These are phyloP conservation scores for Meripilus lineatus DNA, from an alignment of 1,284 basidiomycete species.

Conservation along the genomic window DNA sequence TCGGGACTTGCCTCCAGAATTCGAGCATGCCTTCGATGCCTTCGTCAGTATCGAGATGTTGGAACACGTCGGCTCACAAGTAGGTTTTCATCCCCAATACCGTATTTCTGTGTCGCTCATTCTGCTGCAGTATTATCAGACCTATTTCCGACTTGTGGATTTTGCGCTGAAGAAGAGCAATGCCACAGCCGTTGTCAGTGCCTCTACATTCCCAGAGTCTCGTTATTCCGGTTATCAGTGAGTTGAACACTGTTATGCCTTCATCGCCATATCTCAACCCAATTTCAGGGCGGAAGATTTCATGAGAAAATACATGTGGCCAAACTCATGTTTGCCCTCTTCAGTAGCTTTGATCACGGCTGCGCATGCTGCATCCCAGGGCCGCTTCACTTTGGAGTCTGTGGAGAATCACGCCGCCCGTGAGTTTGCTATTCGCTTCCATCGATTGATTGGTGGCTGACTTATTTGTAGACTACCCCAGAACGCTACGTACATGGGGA, in stretches of 20 bases:
- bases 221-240: conserved; percentile 66
- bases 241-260: conserved; percentile 22
- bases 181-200: conserved; percentile 72
- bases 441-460: neutral
- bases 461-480: conserved; percentile 63
- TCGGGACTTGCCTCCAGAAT: conserved; percentile 70
- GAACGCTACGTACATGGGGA: conserved; percentile 88
- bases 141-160: conserved; percentile 80
- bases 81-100: conserved; percentile 13
- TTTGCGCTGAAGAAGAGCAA: conserved; percentile 69
- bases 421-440: conserved; percentile 28
- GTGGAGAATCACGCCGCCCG: conserved; percentile 84
- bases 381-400: conserved; percentile 78
- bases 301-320: conserved; percentile 91
- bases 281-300: conserved; percentile 72
- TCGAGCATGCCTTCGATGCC: conserved; percentile 79
- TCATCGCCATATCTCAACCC: conserved; percentile 4
- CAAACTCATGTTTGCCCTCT: conserved; percentile 83
- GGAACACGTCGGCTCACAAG: conserved; percentile 74
- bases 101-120: neutral
- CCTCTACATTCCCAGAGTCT: conserved; percentile 83
- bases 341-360: conserved; percentile 70
- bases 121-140: conserved; percentile 44
- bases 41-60: conserved; percentile 92
- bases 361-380: conserved; percentile 59